These are phyloP conservation scores for Ceratocystis variospora DNA, from an alignment of 2,329 filamentous ascomycete species.

Conservation along the genomic window DNA sequence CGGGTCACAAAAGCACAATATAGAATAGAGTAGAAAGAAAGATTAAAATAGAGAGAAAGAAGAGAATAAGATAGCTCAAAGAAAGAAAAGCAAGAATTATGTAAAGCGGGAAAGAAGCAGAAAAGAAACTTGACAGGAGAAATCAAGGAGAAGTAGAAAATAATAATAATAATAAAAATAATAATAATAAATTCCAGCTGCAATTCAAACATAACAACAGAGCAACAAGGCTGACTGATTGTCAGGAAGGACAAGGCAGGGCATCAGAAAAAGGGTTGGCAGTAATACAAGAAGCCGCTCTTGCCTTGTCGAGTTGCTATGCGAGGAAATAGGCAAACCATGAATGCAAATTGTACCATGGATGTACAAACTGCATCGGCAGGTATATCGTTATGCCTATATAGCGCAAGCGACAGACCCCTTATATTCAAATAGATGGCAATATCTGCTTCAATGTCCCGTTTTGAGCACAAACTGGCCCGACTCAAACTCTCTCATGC, in stretches of 20 bases:
- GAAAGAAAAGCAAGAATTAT: slow-evolving; percentile 3
- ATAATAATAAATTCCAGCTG: slow-evolving; percentile 5
- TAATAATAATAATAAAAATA: neutral
- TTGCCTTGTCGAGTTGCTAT: too few species aligned
- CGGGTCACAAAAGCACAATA: neutral
- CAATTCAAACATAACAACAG: neutral
- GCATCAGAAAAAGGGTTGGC: slow-evolving; percentile 4
- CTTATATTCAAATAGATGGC: too few species aligned
- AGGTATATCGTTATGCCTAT: neutral
- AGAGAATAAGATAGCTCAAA: neutral
- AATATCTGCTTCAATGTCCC: too few species aligned
- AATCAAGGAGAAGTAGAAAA: neutral
- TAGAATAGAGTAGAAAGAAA: neutral
- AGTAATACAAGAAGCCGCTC: too few species aligned
- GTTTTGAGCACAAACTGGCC: too few species aligned
- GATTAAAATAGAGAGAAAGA: neutral
- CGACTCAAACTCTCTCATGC: neutral
- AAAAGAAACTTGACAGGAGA: neutral
- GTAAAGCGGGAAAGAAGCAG: neutral
- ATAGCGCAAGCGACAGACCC: too few species aligned
- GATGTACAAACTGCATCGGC: neutral
- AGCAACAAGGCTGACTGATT: neutral
- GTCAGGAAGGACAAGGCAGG: too few species aligned
- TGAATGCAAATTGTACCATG: neutral
- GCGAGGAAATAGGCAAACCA: too few species aligned